A percentile compares a stretch with the other conserved stretches of the same genome.
Evolutionary conservation across 148 eudicot species (phyloP).

Genomic region (Dysphania ambrosioides): DNA sequence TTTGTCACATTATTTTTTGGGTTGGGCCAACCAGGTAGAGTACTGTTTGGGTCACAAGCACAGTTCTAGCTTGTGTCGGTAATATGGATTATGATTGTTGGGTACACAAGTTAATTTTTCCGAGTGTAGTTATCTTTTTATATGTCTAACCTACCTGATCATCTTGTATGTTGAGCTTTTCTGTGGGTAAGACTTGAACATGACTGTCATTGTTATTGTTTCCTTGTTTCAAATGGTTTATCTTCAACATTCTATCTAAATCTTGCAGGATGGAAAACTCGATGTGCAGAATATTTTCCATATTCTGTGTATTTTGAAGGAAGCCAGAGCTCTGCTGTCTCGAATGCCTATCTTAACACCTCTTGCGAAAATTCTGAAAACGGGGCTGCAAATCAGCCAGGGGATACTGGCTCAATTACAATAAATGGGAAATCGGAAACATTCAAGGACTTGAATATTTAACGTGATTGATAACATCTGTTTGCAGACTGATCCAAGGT

Average conservation of each 20-base stretch:
- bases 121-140: neutral
- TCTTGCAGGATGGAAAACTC: constrained; percentile 73
- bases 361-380: constrained; percentile 38
- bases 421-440: constrained; percentile 64
- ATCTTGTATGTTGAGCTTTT: neutral
- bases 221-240: neutral
- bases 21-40: no score
- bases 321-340: constrained; percentile 54
- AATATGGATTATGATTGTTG: neutral
- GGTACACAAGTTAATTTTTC: neutral
- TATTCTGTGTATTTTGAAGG: constrained; percentile 84
- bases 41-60: neutral
- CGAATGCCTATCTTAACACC: constrained; percentile 40
- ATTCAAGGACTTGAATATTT: constrained; percentile 52
- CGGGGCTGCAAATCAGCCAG: no score
- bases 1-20: neutral
- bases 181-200: neutral
- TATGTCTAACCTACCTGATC: neutral
- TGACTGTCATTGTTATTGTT: neutral
- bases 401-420: constrained; percentile 26
- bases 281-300: constrained; percentile 76
- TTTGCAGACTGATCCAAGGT: constrained; percentile 17
- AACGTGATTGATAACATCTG: constrained; percentile 11
- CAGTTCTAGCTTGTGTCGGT: neutral
- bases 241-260: neutral